These are phyloP conservation scores for Hydrangea macrophylla DNA, from an alignment of 148 eudicot genomes.

Conservation along the genomic window DNA sequence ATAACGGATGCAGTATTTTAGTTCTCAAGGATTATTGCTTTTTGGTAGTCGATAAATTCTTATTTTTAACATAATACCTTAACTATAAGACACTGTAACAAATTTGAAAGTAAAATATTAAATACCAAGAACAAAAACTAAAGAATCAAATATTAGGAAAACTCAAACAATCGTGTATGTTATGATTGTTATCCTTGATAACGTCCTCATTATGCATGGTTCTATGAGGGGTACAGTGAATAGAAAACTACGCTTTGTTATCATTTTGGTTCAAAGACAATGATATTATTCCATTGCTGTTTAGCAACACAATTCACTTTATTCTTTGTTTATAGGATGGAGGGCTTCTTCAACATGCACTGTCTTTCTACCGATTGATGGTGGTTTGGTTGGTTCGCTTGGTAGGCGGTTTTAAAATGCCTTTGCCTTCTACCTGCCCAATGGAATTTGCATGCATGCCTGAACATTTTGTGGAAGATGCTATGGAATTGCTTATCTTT, in stretches of 20 bases:
- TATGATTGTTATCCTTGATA: no score
- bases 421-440: slow-evolving; percentile 75
- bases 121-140: no score
- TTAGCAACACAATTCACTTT: slow-evolving; percentile 6
- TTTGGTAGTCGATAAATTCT: neutral
- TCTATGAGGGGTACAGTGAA: no score
- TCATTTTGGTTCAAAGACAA: no score
- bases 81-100: no score
- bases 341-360: slow-evolving; percentile 70
- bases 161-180: no score
- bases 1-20: neutral
- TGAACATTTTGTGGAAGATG: slow-evolving; percentile 95
- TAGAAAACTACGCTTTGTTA: no score
- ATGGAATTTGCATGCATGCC: slow-evolving; percentile 95
- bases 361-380: slow-evolving; percentile 82
- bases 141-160: no score
- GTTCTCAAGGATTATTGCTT: neutral
- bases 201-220: no score
- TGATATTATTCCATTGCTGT: no score
- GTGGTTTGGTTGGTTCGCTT: slow-evolving; percentile 86
- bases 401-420: slow-evolving; percentile 92
- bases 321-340: slow-evolving; percentile 51
- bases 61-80: no score
- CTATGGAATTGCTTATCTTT: slow-evolving; percentile 94
- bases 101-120: no score